Conservation (phyloP, 768 basidiomycete genomes). For the Auriscalpium microsporum region DNA sequence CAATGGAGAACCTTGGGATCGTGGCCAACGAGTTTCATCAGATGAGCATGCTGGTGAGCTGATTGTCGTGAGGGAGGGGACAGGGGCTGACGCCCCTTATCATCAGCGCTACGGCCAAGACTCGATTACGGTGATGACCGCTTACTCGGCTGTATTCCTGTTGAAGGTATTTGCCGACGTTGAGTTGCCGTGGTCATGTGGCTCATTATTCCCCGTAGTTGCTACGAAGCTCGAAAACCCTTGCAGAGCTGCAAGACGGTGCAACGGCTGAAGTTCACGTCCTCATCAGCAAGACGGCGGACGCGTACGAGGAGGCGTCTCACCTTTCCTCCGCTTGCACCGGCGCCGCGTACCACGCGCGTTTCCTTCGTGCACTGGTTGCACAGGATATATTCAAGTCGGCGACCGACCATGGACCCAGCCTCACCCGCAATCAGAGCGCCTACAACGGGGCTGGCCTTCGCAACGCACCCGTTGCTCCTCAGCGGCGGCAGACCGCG, state of each 20-base stretch:
- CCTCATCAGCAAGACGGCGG: slow-evolving; percentile 61
- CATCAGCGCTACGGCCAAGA: slow-evolving; percentile 76
- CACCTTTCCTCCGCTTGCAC: slow-evolving; percentile 50
- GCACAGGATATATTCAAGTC: slow-evolving; percentile 52
- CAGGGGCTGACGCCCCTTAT: slow-evolving; percentile 5
- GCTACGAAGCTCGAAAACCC: slow-evolving; percentile 53
- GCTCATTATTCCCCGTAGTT: slow-evolving; percentile 35
- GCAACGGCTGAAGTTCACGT: slow-evolving; percentile 57
- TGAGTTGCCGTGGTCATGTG: too few relatives aligned
- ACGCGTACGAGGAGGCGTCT: slow-evolving; percentile 71
- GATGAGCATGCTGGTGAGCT: slow-evolving; percentile 63
- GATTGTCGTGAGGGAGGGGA: not conserved
- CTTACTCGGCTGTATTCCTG: slow-evolving; percentile 76
- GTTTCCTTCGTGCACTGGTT: slow-evolving; percentile 67
- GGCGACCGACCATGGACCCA: slow-evolving; percentile 14
- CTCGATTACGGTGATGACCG: slow-evolving; percentile 78
- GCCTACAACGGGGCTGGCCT: not conserved
- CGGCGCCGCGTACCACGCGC: slow-evolving; percentile 68
- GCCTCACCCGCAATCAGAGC: not conserved
- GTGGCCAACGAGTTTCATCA: slow-evolving; percentile 65
- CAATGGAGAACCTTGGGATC: slow-evolving; percentile 60
- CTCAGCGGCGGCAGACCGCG: slow-evolving; percentile 4
- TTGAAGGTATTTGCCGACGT: slow-evolving; percentile 42
- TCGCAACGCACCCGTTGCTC: not conserved
- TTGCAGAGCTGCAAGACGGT: slow-evolving; percentile 49